Percentiles rank a stretch among this genome's conserved stretches.
phyloP scores from a whole-genome alignment of 2,329 filamentous ascomycete genomes.

The Epichloe typhina region DNA sequence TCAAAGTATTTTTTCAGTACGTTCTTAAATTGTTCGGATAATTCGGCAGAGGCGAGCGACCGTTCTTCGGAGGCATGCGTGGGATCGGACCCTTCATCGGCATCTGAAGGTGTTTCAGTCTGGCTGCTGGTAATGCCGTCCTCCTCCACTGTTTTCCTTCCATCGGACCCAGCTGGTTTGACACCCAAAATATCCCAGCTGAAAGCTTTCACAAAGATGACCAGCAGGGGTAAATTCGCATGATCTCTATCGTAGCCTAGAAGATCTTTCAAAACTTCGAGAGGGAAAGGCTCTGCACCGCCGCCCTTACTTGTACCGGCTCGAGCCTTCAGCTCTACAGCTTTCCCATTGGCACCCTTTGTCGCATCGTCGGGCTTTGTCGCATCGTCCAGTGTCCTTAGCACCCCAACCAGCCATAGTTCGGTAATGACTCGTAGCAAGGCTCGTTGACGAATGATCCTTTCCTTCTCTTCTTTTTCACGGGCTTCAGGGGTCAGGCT shows the following conservation, averaged over 20 bases:
- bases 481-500: constrained; percentile 66
- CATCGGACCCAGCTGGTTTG: constrained; percentile 55
- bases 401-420: constrained; percentile 81
- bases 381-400: constrained; percentile 65
- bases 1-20: constrained; percentile 86
- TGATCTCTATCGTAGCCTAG: constrained; percentile 90
- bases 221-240: constrained; percentile 76
- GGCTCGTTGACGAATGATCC: constrained; percentile 71
- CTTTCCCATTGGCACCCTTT: constrained; percentile 49
- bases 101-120: constrained; percentile 28
- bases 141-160: constrained; percentile 72
- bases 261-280: constrained; percentile 96
- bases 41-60: constrained; percentile 53
- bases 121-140: constrained; percentile 52
- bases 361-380: constrained; percentile 49
- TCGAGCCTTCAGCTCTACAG: constrained; percentile 44
- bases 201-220: constrained; percentile 92
- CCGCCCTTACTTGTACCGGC: constrained; percentile 41
- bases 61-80: constrained; percentile 49
- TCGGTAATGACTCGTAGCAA: constrained; percentile 86
- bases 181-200: constrained; percentile 89
- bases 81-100: constrained; percentile 32
- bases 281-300: constrained; percentile 76
- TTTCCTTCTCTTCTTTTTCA: constrained; percentile 93
- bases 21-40: constrained; percentile 76